Base-by-base conservation (phyloP, 306 rosid species). In the Elaeagnus macrophylla region DNA sequence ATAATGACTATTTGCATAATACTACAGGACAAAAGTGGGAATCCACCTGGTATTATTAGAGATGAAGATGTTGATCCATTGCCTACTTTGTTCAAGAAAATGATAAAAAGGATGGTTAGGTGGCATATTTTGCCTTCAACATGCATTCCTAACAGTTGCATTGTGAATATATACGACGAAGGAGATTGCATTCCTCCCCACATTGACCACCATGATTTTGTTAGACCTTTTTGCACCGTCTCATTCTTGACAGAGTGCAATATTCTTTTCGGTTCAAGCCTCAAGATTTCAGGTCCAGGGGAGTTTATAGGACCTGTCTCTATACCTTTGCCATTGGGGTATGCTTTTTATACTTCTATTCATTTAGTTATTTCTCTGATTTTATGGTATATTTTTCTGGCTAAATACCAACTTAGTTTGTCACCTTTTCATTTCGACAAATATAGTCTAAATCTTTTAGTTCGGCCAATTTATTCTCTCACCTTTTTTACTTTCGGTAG, bases 171-270 rank as follows among this genome's bases (percentile, higher is more conserved):
- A 48, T 93, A 93, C 36, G 88, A 93, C 6, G 90, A 93, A 77
- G 99, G 94, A 61, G 96, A 93, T 69, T 93, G 94, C 20, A 84
- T 93, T 66, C 99, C 99, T 62, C 96, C 99, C 1, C 99, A 93
- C 64, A 77, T 88, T 45, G 99, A 93, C 77, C 87, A 79, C 75
- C 99, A 84, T 49, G 99, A 93, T 65, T 87, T 93, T 68, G 83
- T 88, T 64, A 82, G 99, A 60, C 99, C 96, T 14, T 93, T 93
- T 65, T 93, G 99, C 64, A 93, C 99, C 0, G 95, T 93, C 16
- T 93, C 99, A 12, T 88, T 93, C 73, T 90, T 93, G 44, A 88
- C 96, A 9, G 88, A 93, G 64, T 93, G 99, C 66, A 2, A 81
- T 56, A 93, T 93, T 43, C 38, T 93, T 59, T 93, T 93, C 55